Evolutionary conservation across 192 early-diverging fungal species (phyloP), one percentile per base, ranked within the genome.

Genomic region (Coemansia sp.): DNA sequence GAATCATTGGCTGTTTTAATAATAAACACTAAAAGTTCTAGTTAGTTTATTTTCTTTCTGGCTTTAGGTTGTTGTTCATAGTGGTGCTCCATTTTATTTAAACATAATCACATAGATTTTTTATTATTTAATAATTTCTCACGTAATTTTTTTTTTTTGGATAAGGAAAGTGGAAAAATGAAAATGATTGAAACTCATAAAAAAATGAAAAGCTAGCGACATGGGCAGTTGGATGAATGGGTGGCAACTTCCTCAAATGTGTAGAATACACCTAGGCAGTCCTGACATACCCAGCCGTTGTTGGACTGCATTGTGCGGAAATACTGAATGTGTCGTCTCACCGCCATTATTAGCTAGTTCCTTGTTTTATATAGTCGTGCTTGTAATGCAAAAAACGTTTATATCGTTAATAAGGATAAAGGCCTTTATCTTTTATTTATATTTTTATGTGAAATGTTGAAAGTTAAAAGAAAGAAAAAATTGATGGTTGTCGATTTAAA

Each of bases 171-270:
- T 19, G 19, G 18, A 43, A 53, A 7, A 23, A 12, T 23, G 18
- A 6, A 23, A 54, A 26, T 4, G 8, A 2, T 65, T 44, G 21
- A 47, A 26, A 65, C 13, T 42, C 49, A 16, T 18, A 49, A 53
- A 52, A 52, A 11, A 16, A 42, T 13, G 11, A 45, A 26, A 41
- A 44, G 56, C 21, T 16, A 67, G 13, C 68, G 63, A 16, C 57
- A 45, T 38, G 72, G 69, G 49, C 78, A 80, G 67, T 53, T 71
- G 63, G 69, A 21, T 4, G 72, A 64, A 63, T 80, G 78, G 54
- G 39, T 72, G 41, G 73, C 78, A 8, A 80, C 78, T 37, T 80
- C 78, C 23, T 72, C 69, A 64, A 75, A 75, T 0, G 72, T 80
- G 54, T 80, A 80, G 61, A 67, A 75, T n/a, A 75, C 65, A 15